Conservation (phyloP, 2,329 filamentous ascomycete species). For the Ilyonectria destructans region DNA sequence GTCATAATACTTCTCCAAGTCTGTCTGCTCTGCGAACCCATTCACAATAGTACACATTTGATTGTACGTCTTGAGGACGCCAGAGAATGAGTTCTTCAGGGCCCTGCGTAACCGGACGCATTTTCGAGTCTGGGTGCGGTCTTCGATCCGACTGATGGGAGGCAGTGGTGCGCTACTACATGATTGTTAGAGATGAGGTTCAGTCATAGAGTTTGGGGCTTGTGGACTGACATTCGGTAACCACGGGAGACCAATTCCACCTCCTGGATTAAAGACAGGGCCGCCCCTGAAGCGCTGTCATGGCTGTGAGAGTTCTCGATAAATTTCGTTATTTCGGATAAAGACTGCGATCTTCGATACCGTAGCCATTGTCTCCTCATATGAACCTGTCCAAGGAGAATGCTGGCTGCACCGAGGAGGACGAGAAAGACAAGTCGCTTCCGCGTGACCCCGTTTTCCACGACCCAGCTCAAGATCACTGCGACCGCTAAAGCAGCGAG, state of each 20-base stretch:
- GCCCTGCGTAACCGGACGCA: conserved; percentile 85
- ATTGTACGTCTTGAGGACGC: conserved; percentile 80
- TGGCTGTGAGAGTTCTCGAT: conserved; percentile 85
- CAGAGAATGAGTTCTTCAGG: conserved; percentile 79
- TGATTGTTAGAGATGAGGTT: conserved; percentile 18
- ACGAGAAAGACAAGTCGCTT: conserved; percentile 68
- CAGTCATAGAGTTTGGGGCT: not conserved
- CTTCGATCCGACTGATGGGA: conserved; percentile 93
- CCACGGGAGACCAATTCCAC: conserved; percentile 96
- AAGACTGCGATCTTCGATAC: conserved; percentile 81
- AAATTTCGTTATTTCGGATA: conserved; percentile 78
- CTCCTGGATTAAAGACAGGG: conserved; percentile 89
- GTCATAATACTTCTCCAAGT: conserved; percentile 94
- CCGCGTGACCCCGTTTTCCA: conserved; percentile 70
- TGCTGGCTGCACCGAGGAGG: conserved; percentile 68
- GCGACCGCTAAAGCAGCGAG: conserved; percentile 75
- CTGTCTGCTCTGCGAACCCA: conserved; percentile 82
- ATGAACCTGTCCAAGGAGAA: conserved; percentile 76
- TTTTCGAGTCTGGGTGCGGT: conserved; percentile 82
- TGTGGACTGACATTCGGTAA: conserved; percentile 80
- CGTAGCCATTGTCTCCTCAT: conserved; percentile 86
- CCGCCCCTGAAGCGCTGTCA: conserved; percentile 83
- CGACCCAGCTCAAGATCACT: conserved; percentile 81
- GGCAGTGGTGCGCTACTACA: conserved; percentile 87
- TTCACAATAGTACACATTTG: conserved; percentile 80